Evolutionary conservation across 345 rosid species (phyloP).

Genomic region (Eucalyptus microcorys): DNA sequence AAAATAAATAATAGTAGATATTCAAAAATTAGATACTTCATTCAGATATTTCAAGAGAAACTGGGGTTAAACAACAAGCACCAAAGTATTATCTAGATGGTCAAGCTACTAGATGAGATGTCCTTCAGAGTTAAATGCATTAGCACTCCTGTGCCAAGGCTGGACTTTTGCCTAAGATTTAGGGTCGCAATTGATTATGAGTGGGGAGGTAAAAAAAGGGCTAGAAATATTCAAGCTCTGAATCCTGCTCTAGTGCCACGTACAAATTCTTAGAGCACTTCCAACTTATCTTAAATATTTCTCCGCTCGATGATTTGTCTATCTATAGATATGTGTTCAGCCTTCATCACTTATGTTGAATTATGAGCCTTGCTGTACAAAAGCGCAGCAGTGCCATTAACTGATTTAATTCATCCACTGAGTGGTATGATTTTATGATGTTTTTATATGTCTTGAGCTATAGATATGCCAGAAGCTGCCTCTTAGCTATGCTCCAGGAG

Average conservation of each 20-base stretch:
- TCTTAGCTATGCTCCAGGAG: background rate
- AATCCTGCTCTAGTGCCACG: background rate
- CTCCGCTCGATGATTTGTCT: background rate
- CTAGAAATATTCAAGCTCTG: background rate
- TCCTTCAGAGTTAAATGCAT: background rate
- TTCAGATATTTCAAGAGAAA: background rate
- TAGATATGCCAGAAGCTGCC: background rate
- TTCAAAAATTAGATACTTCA: background rate
- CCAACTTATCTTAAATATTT: background rate
- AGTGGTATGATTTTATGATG: background rate
- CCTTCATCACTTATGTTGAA: background rate
- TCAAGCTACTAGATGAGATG: background rate
- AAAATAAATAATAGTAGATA: background rate
- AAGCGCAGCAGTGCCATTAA: background rate
- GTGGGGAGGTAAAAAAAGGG: background rate
- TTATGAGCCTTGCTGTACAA: background rate
- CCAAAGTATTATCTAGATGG: background rate
- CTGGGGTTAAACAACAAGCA: background rate
- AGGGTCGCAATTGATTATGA: background rate
- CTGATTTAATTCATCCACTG: background rate
- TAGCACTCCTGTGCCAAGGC: background rate
- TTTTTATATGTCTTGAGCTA: background rate
- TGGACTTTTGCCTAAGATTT: background rate
- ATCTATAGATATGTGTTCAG: background rate
- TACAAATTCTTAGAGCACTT: background rate